phyloP scores from a whole-genome alignment of 306 rosid species.

The peach (Prunus persica) region DNA sequence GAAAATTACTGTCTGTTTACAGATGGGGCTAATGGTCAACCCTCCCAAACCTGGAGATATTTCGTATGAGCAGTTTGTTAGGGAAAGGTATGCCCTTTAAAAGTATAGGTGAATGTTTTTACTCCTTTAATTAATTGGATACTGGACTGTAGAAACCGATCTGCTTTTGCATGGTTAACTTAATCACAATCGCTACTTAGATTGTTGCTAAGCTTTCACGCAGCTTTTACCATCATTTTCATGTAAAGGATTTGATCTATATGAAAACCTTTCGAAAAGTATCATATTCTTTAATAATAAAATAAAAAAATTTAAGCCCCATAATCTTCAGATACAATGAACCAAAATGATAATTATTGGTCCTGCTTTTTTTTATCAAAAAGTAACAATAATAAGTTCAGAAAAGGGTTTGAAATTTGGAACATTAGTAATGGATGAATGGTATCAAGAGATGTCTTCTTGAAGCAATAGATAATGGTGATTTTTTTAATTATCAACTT shows the following conservation, averaged over 20 bases:
- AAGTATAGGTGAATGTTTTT: slow-evolving; percentile 5
- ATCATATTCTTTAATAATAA: not conserved
- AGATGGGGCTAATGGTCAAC: slow-evolving; percentile 97
- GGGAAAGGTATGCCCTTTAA: slow-evolving; percentile 74
- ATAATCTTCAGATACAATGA: too few relatives aligned
- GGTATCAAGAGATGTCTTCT: slow-evolving; percentile 5
- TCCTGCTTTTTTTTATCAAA: not conserved
- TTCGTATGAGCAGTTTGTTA: slow-evolving; percentile 70
- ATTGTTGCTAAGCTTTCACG: not conserved
- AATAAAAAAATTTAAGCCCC: not conserved
- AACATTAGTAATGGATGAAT: not conserved
- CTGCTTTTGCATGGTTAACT: slow-evolving; percentile 1
- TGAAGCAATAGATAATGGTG: slow-evolving; percentile 21
- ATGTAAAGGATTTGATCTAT: not conserved
- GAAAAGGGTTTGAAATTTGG: not conserved
- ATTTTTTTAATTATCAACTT: slow-evolving; percentile 15
- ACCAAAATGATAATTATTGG: not conserved
- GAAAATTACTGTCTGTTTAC: slow-evolving; percentile 29
- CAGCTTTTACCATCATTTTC: slow-evolving; percentile 4
- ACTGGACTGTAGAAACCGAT: not conserved
- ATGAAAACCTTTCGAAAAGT: not conserved
- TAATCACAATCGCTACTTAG: not conserved
- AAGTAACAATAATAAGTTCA: not conserved
- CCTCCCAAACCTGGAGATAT: slow-evolving; percentile 97
- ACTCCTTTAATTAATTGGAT: not conserved